Evolutionary conservation across 2,329 filamentous ascomycete species (phyloP).

Genomic region (Hypoxylon sp.): DNA sequence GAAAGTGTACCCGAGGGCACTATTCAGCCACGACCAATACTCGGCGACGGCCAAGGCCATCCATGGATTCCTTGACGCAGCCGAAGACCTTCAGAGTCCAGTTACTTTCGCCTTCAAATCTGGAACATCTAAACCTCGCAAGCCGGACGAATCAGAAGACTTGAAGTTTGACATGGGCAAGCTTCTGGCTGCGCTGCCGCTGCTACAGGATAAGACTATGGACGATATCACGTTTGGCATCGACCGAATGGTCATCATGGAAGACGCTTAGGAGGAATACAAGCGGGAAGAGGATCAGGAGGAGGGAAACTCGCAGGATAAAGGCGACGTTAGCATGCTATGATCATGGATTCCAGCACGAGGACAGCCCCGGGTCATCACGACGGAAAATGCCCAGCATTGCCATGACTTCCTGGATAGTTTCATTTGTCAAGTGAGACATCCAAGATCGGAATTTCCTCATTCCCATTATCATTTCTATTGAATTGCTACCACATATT

Average conservation of each 20-base stretch:
- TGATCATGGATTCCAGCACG: no score
- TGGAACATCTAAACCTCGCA: not conserved
- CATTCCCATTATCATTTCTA: no score
- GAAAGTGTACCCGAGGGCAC: not conserved
- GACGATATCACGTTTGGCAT: not conserved
- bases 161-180: not conserved
- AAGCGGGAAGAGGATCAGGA: not conserved
- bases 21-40: constrained; percentile 3
- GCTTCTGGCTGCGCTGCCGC: not conserved
- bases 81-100: not conserved
- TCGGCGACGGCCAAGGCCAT: constrained; percentile 6
- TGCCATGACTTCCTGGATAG: no score
- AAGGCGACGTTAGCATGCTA: no score
- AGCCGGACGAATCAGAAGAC: not conserved
- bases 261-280: not conserved
- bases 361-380: no score
- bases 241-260: not conserved
- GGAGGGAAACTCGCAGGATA: not conserved
- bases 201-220: not conserved
- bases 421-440: no score
- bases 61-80: constrained; percentile 5
- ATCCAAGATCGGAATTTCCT: no score
- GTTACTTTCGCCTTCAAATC: not conserved
- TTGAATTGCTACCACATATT: not conserved
- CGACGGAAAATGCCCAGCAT: no score